These are phyloP conservation scores for Beauveria caledonica DNA, from an alignment of 2,329 filamentous ascomycete species.

Conservation along the genomic window DNA sequence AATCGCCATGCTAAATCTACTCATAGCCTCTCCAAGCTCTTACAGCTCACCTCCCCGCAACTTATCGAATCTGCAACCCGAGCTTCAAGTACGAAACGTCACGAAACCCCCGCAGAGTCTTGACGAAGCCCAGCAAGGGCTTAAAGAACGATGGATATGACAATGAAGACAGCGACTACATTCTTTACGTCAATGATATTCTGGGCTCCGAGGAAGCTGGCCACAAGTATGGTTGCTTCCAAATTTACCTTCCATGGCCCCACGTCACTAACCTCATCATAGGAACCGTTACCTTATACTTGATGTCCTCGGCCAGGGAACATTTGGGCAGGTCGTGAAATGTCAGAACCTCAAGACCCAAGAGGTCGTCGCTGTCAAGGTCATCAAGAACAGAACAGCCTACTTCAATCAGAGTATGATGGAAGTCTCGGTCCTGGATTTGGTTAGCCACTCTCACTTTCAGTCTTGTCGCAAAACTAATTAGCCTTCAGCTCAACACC, in stretches of 20 bases:
- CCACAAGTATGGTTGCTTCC: slow-evolving; percentile 60
- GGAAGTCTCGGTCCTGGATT: slow-evolving; percentile 94
- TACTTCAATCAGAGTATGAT: slow-evolving; percentile 99
- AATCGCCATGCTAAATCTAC: slow-evolving; percentile 8
- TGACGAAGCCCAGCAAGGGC: slow-evolving; percentile 98
- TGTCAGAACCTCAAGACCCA: slow-evolving; percentile 98
- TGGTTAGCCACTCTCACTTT: slow-evolving; percentile 50
- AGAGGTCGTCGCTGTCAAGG: slow-evolving; percentile 97
- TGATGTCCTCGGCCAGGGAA: slow-evolving; percentile 93
- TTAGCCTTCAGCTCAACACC: slow-evolving; percentile 66
- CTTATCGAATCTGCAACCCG: slow-evolving; percentile 97
- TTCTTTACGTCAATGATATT: slow-evolving; percentile 98
- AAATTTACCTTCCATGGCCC: neutral
- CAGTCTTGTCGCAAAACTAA: slow-evolving; percentile 11
- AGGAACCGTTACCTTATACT: slow-evolving; percentile 95
- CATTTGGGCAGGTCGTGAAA: slow-evolving; percentile 97
- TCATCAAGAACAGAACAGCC: slow-evolving; percentile 97
- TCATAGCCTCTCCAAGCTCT: slow-evolving; percentile 90
- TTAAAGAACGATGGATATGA: slow-evolving; percentile 98
- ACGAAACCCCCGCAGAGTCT: slow-evolving; percentile 84
- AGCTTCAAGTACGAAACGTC: slow-evolving; percentile 98
- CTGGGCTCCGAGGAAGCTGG: slow-evolving; percentile 95
- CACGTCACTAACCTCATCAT: slow-evolving; percentile 8
- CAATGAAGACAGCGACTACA: slow-evolving; percentile 98
- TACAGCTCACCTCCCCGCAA: slow-evolving; percentile 85